These are phyloP conservation scores for Pycnococcus provasolii DNA, from an alignment of 139 green algal species.

Conservation along the genomic window DNA sequence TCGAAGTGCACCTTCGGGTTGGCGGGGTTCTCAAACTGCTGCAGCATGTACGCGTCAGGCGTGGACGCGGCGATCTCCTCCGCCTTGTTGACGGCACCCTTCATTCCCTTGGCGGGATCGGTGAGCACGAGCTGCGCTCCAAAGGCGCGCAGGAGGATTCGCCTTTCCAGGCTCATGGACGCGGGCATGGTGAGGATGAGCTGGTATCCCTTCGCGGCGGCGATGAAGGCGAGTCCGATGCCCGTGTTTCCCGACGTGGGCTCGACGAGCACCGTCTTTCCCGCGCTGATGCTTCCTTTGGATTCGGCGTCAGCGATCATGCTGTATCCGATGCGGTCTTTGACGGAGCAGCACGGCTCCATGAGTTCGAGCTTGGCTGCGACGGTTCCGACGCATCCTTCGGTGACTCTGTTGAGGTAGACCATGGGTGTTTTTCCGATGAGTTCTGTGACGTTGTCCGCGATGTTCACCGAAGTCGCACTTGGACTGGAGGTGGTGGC, in stretches of 20 bases:
- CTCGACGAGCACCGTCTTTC: slow-evolving; percentile 92
- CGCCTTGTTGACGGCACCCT: slow-evolving; percentile 81
- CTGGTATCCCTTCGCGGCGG: slow-evolving; percentile 88
- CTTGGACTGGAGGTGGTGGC: no score
- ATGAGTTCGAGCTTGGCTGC: slow-evolving; percentile 89
- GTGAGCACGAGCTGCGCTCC: slow-evolving; percentile 49
- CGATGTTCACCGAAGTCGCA: no score
- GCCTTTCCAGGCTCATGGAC: slow-evolving; percentile 90
- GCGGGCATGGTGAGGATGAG: slow-evolving; percentile 96
- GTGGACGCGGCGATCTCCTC: slow-evolving; percentile 72
- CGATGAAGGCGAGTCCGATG: slow-evolving; percentile 92
- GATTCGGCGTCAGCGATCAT: slow-evolving; percentile 89
- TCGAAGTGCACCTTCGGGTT: slow-evolving; percentile 80
- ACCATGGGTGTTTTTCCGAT: slow-evolving; percentile 94
- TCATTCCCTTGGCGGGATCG: slow-evolving; percentile 63
- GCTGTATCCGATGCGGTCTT: slow-evolving; percentile 72
- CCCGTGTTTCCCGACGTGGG: slow-evolving; percentile 93
- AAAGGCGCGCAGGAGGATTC: slow-evolving; percentile 77
- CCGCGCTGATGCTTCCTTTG: slow-evolving; percentile 67
- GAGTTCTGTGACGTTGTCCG: slow-evolving; percentile 53
- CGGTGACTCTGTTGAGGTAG: slow-evolving; percentile 71
- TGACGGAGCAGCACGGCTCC: slow-evolving; percentile 67
- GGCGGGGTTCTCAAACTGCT: slow-evolving; percentile 97
- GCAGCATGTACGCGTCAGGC: slow-evolving; percentile 73
- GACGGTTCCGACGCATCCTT: slow-evolving; percentile 60